Conservation (phyloP, 176 grass and related monocot genomes). For the Alopecurus myosuroides region DNA sequence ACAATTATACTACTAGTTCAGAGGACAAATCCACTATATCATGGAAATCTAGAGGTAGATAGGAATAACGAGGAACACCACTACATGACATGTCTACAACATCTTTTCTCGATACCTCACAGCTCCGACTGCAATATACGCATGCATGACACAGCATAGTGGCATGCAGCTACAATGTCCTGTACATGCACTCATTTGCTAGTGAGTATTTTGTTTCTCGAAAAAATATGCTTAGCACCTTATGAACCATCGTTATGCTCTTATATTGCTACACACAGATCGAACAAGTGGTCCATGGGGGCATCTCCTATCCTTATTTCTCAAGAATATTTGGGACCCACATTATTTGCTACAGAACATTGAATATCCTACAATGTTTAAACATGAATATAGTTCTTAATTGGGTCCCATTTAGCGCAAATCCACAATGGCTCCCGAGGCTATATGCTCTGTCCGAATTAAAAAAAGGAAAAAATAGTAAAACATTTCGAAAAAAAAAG, state of each 20-base stretch:
- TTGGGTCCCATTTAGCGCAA: no score
- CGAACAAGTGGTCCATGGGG: no score
- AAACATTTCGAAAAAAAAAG: no score
- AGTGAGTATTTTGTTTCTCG: background rate
- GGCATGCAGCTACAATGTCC: background rate
- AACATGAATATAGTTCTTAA: no score
- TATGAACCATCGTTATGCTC: background rate
- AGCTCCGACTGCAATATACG: background rate
- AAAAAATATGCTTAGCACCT: background rate
- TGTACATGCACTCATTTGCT: background rate
- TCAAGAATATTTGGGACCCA: no score
- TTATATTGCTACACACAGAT: no score
- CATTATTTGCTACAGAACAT: no score
- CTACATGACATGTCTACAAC: background rate
- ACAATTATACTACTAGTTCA: background rate
- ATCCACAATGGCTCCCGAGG: no score
- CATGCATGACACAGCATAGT: background rate
- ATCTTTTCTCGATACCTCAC: background rate
- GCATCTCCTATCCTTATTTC: no score
- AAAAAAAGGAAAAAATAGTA: no score
- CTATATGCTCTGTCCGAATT: no score
- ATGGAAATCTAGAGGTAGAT: background rate
- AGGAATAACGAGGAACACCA: background rate
- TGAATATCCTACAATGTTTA: no score
- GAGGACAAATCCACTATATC: background rate